These are phyloP conservation scores for Populus pruinosa DNA, from an alignment of 345 rosid genomes.

Conservation along the genomic window DNA sequence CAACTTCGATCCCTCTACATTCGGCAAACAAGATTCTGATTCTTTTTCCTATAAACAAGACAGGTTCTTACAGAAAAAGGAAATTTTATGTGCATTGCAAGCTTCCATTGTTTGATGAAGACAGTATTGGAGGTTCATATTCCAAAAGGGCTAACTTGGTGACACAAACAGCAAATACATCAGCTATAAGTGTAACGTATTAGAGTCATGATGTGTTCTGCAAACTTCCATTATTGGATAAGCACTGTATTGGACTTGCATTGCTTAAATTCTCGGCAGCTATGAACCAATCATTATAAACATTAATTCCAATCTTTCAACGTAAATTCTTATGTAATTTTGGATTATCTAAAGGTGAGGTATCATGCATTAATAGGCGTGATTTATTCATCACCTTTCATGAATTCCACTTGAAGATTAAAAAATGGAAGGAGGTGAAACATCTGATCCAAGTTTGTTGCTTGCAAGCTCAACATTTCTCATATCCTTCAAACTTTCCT, in stretches of 20 bases:
- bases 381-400: neutral
- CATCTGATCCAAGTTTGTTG: neutral
- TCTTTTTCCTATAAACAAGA: neutral
- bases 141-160: neutral
- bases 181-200: neutral
- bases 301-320: neutral
- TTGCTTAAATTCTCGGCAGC: constrained; percentile 2
- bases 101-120: neutral
- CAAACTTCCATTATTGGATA: neutral
- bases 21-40: constrained; percentile 8
- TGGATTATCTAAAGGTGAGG: neutral
- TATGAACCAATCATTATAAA: neutral
- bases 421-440: constrained; percentile 2
- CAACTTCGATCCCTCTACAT: neutral
- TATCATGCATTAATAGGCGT: neutral
- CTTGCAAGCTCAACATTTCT: neutral
- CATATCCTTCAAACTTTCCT: constrained; percentile 7
- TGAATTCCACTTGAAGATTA: neutral
- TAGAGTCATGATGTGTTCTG: neutral
- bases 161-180: neutral
- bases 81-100: neutral
- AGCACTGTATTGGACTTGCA: neutral
- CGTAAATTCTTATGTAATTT: neutral
- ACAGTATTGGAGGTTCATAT: neutral
- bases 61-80: neutral